These are phyloP conservation scores for Digitaria exilis DNA, from an alignment of 202 grass and related monocot genomes.

Conservation along the genomic window DNA sequence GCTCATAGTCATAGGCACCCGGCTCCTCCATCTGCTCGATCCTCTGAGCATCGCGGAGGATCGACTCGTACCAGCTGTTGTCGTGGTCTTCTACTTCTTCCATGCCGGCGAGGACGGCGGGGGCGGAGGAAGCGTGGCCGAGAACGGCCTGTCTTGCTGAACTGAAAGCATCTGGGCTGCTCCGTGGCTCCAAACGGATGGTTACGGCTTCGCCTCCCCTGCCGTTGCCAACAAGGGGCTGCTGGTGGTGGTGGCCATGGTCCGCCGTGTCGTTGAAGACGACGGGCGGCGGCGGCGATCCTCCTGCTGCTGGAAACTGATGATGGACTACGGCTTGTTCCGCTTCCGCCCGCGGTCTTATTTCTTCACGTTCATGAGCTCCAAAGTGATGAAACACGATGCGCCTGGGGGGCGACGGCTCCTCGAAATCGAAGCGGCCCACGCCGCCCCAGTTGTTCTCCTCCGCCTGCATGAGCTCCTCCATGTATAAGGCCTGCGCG, in stretches of 20 bases:
- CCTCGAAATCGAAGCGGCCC: neutral
- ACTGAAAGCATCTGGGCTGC: neutral
- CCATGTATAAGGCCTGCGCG: neutral
- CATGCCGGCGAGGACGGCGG: neutral
- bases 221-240: neutral
- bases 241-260: too few species aligned
- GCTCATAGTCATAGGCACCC: neutral
- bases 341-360: too few species aligned
- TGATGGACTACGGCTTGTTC: too few species aligned
- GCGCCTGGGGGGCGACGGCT: neutral
- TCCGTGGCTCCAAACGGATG: neutral
- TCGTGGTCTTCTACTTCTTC: neutral
- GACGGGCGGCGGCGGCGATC: too few species aligned
- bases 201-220: neutral
- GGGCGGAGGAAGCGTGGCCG: neutral
- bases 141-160: neutral
- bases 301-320: too few species aligned
- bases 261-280: neutral
- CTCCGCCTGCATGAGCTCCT: constrained; percentile 2
- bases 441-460: neutral
- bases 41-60: neutral
- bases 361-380: too few species aligned
- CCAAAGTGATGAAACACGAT: too few species aligned
- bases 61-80: constrained; percentile 6
- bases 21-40: neutral